These are phyloP conservation scores for Ceratocystis colombiana DNA, from an alignment of 2,329 filamentous ascomycete genomes.

Conservation along the genomic window DNA sequence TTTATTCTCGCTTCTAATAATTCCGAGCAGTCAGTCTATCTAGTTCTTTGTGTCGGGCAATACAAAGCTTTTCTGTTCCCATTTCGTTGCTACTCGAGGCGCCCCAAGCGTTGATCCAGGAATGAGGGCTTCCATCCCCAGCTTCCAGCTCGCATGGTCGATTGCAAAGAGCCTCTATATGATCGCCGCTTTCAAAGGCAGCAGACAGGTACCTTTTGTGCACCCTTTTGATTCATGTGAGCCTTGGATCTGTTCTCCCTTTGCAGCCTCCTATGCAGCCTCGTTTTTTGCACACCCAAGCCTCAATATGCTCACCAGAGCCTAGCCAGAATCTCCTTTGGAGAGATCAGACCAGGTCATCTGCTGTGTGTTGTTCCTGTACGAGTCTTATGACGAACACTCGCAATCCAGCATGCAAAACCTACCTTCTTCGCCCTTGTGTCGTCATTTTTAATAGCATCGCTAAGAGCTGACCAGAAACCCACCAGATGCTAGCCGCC, in stretches of 20 bases:
- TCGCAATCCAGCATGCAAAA: too few relatives aligned
- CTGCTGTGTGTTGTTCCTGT: not conserved
- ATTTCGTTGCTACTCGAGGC: not conserved
- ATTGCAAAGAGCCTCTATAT: not conserved
- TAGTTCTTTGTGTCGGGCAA: not conserved
- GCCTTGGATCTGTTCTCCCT: not conserved
- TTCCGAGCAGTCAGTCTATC: not conserved
- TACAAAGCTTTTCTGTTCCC: not conserved
- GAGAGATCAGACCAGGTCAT: not conserved
- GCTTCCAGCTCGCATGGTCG: not conserved
- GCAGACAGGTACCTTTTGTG: not conserved
- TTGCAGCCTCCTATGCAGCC: not conserved
- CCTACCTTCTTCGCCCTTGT: too few relatives aligned
- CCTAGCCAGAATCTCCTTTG: too few relatives aligned
- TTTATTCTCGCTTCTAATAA: not conserved
- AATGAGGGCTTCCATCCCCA: not conserved
- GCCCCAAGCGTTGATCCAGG: not conserved
- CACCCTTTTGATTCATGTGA: not conserved
- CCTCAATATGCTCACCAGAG: too few relatives aligned
- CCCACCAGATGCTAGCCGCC: too few relatives aligned
- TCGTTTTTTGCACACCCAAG: not conserved
- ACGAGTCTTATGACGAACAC: not conserved
- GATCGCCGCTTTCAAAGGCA: slow-evolving; percentile 2
- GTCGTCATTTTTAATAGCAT: too few relatives aligned
- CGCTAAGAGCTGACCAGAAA: too few relatives aligned